Evolutionary conservation across 164 flowering plant species (phyloP).

Genomic region (Platanus orientalis): DNA sequence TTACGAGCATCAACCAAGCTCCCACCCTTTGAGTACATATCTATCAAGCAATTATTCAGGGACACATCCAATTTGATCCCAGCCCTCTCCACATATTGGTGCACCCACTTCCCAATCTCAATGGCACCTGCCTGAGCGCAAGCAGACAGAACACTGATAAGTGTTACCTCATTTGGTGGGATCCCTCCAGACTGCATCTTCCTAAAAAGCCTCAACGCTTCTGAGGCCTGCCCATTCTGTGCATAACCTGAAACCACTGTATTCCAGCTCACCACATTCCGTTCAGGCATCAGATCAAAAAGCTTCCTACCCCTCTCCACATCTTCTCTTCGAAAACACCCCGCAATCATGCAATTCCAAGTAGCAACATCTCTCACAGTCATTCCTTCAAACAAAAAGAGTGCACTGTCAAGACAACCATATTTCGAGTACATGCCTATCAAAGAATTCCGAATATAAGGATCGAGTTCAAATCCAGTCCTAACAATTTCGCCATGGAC

Average conservation of each 20-base stretch:
- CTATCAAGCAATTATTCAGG: slow-evolving; percentile 23
- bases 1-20: slow-evolving; percentile 19
- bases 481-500: slow-evolving; percentile 16
- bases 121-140: slow-evolving; percentile 22
- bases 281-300: slow-evolving; percentile 20
- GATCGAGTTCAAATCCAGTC: slow-evolving; percentile 13
- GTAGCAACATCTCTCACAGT: slow-evolving; percentile 18
- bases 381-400: slow-evolving; percentile 14
- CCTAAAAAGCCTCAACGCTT: slow-evolving; percentile 21
- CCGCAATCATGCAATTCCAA: slow-evolving; percentile 26
- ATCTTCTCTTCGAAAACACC: slow-evolving; percentile 18
- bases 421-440: slow-evolving; percentile 18
- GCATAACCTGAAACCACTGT: slow-evolving; percentile 16
- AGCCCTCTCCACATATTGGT: slow-evolving; percentile 13
- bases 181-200: slow-evolving; percentile 20
- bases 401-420: slow-evolving; percentile 9
- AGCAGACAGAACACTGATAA: slow-evolving; percentile 17
- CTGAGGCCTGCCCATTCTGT: slow-evolving; percentile 12
- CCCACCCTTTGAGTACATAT: slow-evolving; percentile 29
- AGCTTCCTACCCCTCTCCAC: slow-evolving; percentile 17
- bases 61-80: slow-evolving; percentile 15
- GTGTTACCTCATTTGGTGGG: slow-evolving; percentile 19
- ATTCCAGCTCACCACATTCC: slow-evolving; percentile 23
- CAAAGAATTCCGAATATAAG: slow-evolving; percentile 12
- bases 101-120: slow-evolving; percentile 23